Percentiles rank a stretch among this genome's conserved stretches.
Evolutionary conservation across 2,329 filamentous ascomycete species (phyloP).

Genomic region (Calonectria hongkongensis): DNA sequence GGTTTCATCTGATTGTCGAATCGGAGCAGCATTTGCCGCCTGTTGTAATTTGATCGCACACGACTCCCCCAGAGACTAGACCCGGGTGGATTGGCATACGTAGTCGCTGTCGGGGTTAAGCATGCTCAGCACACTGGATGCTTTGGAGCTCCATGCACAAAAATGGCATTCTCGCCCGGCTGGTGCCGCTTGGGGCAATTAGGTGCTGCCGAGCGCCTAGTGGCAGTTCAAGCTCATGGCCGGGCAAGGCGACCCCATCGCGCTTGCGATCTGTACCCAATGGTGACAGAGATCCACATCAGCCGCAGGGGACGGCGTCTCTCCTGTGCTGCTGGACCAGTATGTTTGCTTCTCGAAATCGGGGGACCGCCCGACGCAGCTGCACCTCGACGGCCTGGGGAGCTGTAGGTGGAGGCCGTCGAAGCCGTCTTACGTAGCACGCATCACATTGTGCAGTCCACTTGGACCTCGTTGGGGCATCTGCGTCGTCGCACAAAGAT

Average conservation of each 20-base stretch:
- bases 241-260: constrained; percentile 42
- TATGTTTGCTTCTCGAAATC: constrained; percentile 32
- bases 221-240: constrained; percentile 9
- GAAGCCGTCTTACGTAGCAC: constrained; percentile 35
- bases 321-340: constrained; percentile 21
- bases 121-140: not conserved
- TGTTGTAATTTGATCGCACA: constrained; percentile 23
- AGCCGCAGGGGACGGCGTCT: constrained; percentile 44
- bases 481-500: constrained; percentile 23
- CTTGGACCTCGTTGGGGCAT: constrained; percentile 27
- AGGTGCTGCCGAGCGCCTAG: constrained; percentile 21
- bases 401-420: constrained; percentile 31
- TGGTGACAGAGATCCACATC: constrained; percentile 41
- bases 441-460: constrained; percentile 31
- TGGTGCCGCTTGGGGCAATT: constrained; percentile 21
- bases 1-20: constrained; percentile 21
- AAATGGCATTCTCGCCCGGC: constrained; percentile 24
- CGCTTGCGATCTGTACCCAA: constrained; percentile 45
- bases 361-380: constrained; percentile 22
- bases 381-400: constrained; percentile 37
- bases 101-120: not conserved
- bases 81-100: not conserved
- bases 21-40: constrained; percentile 22
- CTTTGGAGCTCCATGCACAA: constrained; percentile 17
- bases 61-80: constrained; percentile 15